Conservation (phyloP, 2,329 filamentous ascomycete genomes). For the Colletotrichum spinosum region DNA sequence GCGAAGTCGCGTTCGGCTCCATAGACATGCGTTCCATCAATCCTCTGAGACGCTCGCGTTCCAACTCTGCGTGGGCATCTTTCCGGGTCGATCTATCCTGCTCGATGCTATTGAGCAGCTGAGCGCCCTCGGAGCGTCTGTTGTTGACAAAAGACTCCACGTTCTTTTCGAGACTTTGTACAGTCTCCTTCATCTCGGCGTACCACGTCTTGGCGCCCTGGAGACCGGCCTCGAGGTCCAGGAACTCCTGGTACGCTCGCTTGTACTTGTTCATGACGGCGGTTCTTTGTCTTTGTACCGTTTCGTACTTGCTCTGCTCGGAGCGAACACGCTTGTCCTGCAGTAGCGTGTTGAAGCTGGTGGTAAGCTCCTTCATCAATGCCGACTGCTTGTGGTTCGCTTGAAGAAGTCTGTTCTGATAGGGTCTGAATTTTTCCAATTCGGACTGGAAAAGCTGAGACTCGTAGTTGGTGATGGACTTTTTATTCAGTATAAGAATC, state of each 20-base stretch:
- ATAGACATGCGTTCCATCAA: slow-evolving; percentile 97
- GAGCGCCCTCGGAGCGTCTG: slow-evolving; percentile 87
- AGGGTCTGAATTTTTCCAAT: slow-evolving; percentile 95
- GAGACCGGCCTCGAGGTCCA: slow-evolving; percentile 88
- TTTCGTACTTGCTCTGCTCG: slow-evolving; percentile 95
- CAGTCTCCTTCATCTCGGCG: slow-evolving; percentile 93
- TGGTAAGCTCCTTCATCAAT: slow-evolving; percentile 93
- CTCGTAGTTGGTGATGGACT: slow-evolving; percentile 92
- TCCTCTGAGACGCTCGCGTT: slow-evolving; percentile 85
- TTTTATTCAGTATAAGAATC: slow-evolving; percentile 97
- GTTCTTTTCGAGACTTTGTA: slow-evolving; percentile 92
- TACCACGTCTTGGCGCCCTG: slow-evolving; percentile 94
- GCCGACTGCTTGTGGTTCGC: slow-evolving; percentile 96
- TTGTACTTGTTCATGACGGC: slow-evolving; percentile 89
- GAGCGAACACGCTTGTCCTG: slow-evolving; percentile 94
- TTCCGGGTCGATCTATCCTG: slow-evolving; percentile 75
- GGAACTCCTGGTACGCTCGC: slow-evolving; percentile 90
- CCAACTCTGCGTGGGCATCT: slow-evolving; percentile 76
- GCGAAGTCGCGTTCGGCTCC: slow-evolving; percentile 66
- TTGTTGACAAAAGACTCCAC: slow-evolving; percentile 98
- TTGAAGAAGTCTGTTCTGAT: slow-evolving; percentile 90
- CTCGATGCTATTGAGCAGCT: slow-evolving; percentile 90
- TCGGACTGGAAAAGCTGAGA: slow-evolving; percentile 93
- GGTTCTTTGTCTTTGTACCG: slow-evolving; percentile 84
- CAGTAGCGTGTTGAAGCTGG: slow-evolving; percentile 85